Evolutionary conservation across 306 rosid genomes (phyloP), one percentile per base, ranked within the genome.

Genomic region (Vigna trinervia): DNA sequence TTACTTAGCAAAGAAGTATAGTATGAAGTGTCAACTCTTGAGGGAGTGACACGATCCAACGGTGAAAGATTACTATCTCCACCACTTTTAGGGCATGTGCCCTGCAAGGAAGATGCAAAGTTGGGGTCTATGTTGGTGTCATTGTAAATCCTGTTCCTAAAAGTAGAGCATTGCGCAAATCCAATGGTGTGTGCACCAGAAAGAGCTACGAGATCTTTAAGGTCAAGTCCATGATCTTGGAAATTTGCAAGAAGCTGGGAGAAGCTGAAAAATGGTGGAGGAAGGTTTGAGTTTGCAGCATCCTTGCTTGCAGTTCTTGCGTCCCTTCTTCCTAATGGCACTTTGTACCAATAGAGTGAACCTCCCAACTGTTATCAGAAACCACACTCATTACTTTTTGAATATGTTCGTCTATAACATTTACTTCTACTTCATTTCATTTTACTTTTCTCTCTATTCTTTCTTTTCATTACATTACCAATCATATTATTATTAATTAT

Each of bases 131-230:
- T 82, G 59, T 87, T 62, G 3, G 85, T 76, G 54, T 79, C 86
- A 60, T 80, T 83, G 77, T 82, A 81, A 23, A 76, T 74, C 39
- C 90, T 69, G 11, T 26, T 20, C 17, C 58, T 62, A 75, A 84
- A 87, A 3, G 50, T 6, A 0, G 74, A 2, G 28, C 90, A 87
- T 0, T 56, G 51, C 0, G 85, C 86, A 8, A 76, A 51, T 15
- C 88, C 90, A 20, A 87, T 81, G 5, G 88, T 87, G 85, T 87
- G 90, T 10, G 79, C 88, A 15, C 87, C 87, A n/a, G 89, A 86
- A 2, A 86, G 81, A 5, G 73, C 85, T 12, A 86, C 87, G 30
- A 86, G 71, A 70, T 84, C 85, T 22, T 69, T 71, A 8, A 69
- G 43, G 61, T 81, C 28, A 11, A 86, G 52, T 0, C 89, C 89